Evolutionary conservation across 805 yeast species (phyloP).

Genomic region (Metahyphopichia silvanorum): DNA sequence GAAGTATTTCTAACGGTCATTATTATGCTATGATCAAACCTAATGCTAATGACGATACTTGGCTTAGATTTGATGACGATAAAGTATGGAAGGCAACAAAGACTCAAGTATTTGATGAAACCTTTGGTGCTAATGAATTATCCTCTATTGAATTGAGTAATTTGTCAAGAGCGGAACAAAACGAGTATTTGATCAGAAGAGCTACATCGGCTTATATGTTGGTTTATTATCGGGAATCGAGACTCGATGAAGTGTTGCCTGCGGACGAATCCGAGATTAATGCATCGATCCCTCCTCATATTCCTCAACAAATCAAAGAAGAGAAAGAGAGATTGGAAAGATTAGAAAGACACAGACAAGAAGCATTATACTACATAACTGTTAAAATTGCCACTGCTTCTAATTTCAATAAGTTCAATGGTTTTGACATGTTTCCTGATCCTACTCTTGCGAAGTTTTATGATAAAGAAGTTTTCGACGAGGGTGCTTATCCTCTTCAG

Average conservation of each 20-base stretch:
- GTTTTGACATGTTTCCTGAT: slow-evolving; percentile 77
- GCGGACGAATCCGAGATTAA: slow-evolving; percentile 48
- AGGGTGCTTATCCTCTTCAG: slow-evolving; percentile 44
- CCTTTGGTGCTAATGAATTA: slow-evolving; percentile 76
- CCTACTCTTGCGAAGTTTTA: slow-evolving; percentile 40
- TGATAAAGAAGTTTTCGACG: slow-evolving; percentile 47
- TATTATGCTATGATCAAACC: slow-evolving; percentile 94
- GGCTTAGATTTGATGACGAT: slow-evolving; percentile 96
- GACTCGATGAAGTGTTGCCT: slow-evolving; percentile 55
- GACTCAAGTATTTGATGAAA: slow-evolving; percentile 84
- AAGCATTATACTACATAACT: slow-evolving; percentile 44
- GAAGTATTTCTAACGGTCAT: slow-evolving; percentile 94
- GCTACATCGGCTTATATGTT: slow-evolving; percentile 97
- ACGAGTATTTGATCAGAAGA: slow-evolving; percentile 61
- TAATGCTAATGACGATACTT: slow-evolving; percentile 50
- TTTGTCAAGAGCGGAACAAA: slow-evolving; percentile 58
- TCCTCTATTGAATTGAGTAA: slow-evolving; percentile 45
- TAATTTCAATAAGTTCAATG: slow-evolving; percentile 58
- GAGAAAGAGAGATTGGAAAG: slow-evolving; percentile 60
- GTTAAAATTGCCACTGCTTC: slow-evolving; percentile 54
- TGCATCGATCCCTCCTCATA: slow-evolving; percentile 53
- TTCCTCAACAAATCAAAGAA: slow-evolving; percentile 58
- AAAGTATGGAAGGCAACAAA: slow-evolving; percentile 84
- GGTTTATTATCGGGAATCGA: slow-evolving; percentile 76
- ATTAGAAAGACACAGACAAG: slow-evolving; percentile 61